phyloP scores from a whole-genome alignment of 768 basidiomycete genomes.

The Tylopilus felleus region DNA sequence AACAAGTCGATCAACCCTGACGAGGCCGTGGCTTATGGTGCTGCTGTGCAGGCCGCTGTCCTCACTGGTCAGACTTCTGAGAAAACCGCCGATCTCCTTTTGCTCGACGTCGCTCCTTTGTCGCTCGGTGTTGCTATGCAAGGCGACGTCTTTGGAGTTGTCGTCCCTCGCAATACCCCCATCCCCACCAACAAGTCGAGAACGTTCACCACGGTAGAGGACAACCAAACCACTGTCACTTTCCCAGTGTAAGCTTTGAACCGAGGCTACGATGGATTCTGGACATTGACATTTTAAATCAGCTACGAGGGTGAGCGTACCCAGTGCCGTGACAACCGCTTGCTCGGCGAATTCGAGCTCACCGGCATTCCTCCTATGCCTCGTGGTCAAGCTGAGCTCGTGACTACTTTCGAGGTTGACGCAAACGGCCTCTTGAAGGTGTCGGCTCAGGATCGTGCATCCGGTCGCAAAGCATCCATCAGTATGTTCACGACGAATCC shows the following conservation, averaged over 20 bases:
- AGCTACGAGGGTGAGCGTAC: conserved; percentile 99
- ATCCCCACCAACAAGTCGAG: conserved; percentile 99
- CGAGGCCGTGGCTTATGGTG: conserved; percentile 99
- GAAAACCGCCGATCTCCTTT: conserved; percentile 96
- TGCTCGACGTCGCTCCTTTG: conserved; percentile 97
- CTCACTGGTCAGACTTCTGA: conserved; percentile 98
- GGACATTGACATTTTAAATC: conserved; percentile 9
- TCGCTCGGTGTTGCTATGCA: conserved; percentile 99
- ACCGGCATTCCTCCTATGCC: conserved; percentile 99
- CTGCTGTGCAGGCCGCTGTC: conserved; percentile 98
- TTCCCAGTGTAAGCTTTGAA: conserved; percentile 82
- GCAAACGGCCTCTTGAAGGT: conserved; percentile 99
- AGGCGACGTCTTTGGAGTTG: conserved; percentile 99
- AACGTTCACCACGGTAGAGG: conserved; percentile 99
- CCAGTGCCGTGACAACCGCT: conserved; percentile 98
- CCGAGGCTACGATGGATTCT: neutral
- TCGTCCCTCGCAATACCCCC: conserved; percentile 98
- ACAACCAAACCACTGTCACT: conserved; percentile 99
- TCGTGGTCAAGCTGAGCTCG: conserved; percentile 98
- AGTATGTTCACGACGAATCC: conserved; percentile 47
- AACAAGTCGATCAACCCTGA: conserved; percentile 99
- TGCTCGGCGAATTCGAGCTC: conserved; percentile 99
- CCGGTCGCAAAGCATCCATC: conserved; percentile 98
- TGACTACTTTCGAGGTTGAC: conserved; percentile 99
- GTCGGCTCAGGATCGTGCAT: conserved; percentile 96